phyloP scores from a whole-genome alignment of 2,329 filamentous ascomycete genomes.

The Botrytis medusae region DNA sequence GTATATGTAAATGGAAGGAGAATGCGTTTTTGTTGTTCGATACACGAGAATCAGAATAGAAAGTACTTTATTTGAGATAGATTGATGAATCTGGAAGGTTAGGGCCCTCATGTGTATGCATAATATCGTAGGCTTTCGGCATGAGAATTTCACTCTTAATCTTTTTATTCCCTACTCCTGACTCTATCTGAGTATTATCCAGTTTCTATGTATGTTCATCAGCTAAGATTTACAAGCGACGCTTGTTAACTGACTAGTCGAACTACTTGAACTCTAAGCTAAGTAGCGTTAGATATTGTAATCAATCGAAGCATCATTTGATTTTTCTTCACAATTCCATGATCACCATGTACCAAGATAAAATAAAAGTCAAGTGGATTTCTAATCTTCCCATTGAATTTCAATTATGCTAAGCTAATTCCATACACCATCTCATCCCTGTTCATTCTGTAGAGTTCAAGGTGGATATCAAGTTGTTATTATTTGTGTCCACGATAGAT shows the following conservation, averaged over 20 bases:
- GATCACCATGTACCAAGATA: neutral
- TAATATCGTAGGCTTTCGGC: neutral
- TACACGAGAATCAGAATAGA: neutral
- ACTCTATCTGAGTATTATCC: too few relatives aligned
- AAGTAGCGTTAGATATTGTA: neutral
- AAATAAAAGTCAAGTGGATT: neutral
- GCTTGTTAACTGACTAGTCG: too few relatives aligned
- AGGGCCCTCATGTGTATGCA: accelerated
- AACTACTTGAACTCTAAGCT: neutral
- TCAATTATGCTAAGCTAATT: too few relatives aligned
- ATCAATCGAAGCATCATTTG: neutral
- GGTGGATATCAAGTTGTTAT: neutral
- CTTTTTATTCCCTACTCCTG: neutral
- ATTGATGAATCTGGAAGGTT: neutral
- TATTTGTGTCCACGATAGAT: too few relatives aligned
- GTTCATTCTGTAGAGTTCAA: neutral
- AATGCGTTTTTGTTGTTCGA: accelerated
- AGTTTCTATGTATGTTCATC: neutral
- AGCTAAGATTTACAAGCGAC: too few relatives aligned
- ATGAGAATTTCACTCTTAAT: accelerated
- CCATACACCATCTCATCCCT: too few relatives aligned
- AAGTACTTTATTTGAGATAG: neutral
- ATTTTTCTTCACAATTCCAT: too few relatives aligned
- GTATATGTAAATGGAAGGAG: neutral
- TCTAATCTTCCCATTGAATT: neutral